Percentiles rank a stretch among this genome's conserved stretches.
Conservation (phyloP, 257 asterid species). For the Lycium ferocissimum region DNA sequence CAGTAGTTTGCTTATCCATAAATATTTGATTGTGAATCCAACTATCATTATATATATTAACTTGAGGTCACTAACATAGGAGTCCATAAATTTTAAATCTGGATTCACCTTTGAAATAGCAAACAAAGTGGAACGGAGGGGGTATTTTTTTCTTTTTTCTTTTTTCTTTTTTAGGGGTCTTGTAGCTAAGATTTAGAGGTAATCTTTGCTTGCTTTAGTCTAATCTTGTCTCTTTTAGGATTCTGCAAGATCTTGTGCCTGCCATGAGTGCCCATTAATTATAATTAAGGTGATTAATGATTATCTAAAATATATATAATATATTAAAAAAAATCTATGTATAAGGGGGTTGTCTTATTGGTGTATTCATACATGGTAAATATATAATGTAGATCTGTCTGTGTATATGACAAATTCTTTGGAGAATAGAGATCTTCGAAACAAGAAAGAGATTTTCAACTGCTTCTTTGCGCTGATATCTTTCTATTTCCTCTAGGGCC, state of each 20-base stretch:
- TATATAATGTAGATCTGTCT: too few relatives aligned
- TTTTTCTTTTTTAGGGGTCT: not conserved
- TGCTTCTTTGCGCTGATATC: too few relatives aligned
- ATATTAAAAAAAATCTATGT: not conserved
- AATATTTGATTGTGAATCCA: too few relatives aligned
- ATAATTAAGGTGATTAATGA: conserved; percentile 32
- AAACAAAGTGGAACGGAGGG: not conserved
- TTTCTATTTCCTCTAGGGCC: not conserved
- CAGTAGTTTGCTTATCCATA: too few relatives aligned
- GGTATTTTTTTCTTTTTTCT: not conserved
- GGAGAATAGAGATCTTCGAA: too few relatives aligned
- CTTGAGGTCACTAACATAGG: too few relatives aligned
- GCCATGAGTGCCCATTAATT: conserved; percentile 42
- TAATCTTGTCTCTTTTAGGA: conserved; percentile 21
- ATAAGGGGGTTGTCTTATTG: not conserved
- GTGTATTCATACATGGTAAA: not conserved
- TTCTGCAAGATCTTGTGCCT: conserved; percentile 24
- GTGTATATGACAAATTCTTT: not conserved
- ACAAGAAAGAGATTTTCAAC: too few relatives aligned
- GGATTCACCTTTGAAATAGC: too few relatives aligned
- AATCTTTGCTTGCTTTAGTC: conserved; percentile 25
- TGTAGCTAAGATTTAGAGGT: conserved; percentile 23
- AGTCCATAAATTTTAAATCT: too few relatives aligned
- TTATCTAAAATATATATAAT: conserved; percentile 15
- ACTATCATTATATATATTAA: too few relatives aligned